Conservation (phyloP, 2,329 filamentous ascomycete genomes). For the Cytospora mali region DNA sequence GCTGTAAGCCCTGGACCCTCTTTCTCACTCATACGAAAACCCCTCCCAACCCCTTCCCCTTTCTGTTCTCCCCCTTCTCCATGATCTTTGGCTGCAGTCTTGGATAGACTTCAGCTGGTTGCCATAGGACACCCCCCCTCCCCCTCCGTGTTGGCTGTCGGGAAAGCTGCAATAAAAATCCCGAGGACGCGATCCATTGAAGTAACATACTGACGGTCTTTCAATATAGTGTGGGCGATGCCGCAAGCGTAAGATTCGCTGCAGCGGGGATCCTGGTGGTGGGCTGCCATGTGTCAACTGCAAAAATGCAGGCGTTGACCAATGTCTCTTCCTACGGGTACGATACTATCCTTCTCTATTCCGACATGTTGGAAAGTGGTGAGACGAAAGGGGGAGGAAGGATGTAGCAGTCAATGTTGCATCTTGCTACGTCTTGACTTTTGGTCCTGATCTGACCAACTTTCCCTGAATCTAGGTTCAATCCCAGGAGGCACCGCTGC, state of each 20-base stretch:
- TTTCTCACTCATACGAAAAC: background rate
- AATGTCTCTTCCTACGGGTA: constrained; percentile 83
- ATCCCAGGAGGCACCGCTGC: constrained; percentile 42
- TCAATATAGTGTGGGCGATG: constrained; percentile 77
- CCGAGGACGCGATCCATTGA: constrained; percentile 4
- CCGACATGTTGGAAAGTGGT: background rate
- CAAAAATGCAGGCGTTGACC: constrained; percentile 68
- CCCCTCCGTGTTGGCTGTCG: background rate
- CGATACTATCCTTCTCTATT: constrained; percentile 16
- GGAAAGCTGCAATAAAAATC: constrained; percentile 4
- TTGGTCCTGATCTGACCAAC: constrained; percentile 13
- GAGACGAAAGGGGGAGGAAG: background rate
- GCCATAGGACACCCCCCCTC: background rate
- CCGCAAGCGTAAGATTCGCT: constrained; percentile 91
- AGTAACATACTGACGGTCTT: constrained; percentile 11
- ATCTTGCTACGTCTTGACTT: no score
- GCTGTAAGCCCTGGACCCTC: constrained; percentile 49
- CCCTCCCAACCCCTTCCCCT: no score
- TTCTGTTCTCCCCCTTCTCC: background rate
- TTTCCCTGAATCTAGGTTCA: constrained; percentile 37
- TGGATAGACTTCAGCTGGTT: background rate
- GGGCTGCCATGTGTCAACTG: constrained; percentile 84
- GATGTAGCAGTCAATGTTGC: background rate
- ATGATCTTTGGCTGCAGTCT: background rate
- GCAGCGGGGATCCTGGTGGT: constrained; percentile 80